phyloP scores from a whole-genome alignment of 257 asterid species.

The Datura wrightii region DNA sequence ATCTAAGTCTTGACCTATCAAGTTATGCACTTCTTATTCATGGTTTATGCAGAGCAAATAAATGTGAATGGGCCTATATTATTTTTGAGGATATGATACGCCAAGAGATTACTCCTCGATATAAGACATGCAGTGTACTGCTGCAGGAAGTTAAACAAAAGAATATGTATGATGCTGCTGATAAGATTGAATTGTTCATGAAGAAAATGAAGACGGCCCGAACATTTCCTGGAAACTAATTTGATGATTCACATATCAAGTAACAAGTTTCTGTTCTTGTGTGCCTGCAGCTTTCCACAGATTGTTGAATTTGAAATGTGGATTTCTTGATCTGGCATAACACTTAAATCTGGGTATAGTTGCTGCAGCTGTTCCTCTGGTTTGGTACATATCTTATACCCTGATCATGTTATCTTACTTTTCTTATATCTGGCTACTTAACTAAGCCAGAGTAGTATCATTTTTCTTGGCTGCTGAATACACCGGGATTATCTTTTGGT shows the following conservation, averaged over 20 bases:
- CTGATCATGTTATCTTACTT: not conserved
- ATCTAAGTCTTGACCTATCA: constrained; percentile 70
- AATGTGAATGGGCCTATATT: constrained; percentile 64
- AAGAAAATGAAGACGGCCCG: constrained; percentile 67
- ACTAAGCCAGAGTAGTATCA: not conserved
- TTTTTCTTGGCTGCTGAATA: not conserved
- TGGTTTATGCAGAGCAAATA: constrained; percentile 71
- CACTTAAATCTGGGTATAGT: not conserved
- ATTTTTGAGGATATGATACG: constrained; percentile 67
- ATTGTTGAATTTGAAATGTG: constrained; percentile 15
- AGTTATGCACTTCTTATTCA: constrained; percentile 80
- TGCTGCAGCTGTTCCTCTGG: not conserved
- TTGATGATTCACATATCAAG: not conserved
- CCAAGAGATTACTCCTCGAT: constrained; percentile 75
- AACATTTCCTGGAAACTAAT: constrained; percentile 27
- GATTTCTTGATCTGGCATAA: constrained; percentile 16
- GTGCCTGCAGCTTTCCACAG: not conserved
- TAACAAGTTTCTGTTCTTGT: not conserved
- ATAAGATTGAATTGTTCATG: constrained; percentile 57
- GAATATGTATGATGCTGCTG: constrained; percentile 70
- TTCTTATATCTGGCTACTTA: not conserved
- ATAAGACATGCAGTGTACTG: constrained; percentile 72
- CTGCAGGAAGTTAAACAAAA: constrained; percentile 59
- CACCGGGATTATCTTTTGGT: not conserved
- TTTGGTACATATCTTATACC: not conserved